Conservation (phyloP, 2,329 filamentous ascomycete genomes). For the Tetracladium maxilliforme region DNA sequence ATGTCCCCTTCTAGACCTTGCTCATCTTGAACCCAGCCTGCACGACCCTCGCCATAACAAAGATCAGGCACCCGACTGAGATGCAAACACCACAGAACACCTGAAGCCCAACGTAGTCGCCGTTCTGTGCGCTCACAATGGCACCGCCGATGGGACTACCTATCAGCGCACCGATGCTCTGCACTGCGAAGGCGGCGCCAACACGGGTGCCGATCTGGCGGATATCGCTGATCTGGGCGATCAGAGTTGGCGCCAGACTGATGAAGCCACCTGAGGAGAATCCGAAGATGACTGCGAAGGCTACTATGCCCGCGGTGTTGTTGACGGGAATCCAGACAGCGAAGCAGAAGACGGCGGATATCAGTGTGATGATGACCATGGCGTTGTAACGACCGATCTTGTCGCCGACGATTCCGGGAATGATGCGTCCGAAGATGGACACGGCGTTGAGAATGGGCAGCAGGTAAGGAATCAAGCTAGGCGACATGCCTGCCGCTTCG, state of each 20-base stretch:
- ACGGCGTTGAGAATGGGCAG: constrained; percentile 36
- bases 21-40: too few species aligned
- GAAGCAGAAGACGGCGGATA: constrained; percentile 29
- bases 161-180: constrained; percentile 49
- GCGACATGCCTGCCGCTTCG: constrained; percentile 28
- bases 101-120: constrained; percentile 43
- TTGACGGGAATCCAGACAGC: constrained; percentile 36
- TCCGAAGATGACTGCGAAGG: constrained; percentile 54
- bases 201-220: constrained; percentile 54
- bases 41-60: too few species aligned
- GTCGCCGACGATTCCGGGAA: constrained; percentile 38
- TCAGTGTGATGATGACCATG: constrained; percentile 28
- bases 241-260: constrained; percentile 43
- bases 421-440: constrained; percentile 37
- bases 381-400: constrained; percentile 37
- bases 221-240: constrained; percentile 59
- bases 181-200: constrained; percentile 46
- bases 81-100: constrained; percentile 47
- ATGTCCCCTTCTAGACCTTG: too few species aligned
- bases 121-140: constrained; percentile 33
- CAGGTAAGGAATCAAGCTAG: constrained; percentile 31
- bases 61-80: too few species aligned
- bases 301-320: constrained; percentile 40
- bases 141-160: constrained; percentile 55
- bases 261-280: constrained; percentile 55